These are phyloP conservation scores for Fusarium sp. DNA, from an alignment of 2,329 filamentous ascomycete species.

Conservation along the genomic window DNA sequence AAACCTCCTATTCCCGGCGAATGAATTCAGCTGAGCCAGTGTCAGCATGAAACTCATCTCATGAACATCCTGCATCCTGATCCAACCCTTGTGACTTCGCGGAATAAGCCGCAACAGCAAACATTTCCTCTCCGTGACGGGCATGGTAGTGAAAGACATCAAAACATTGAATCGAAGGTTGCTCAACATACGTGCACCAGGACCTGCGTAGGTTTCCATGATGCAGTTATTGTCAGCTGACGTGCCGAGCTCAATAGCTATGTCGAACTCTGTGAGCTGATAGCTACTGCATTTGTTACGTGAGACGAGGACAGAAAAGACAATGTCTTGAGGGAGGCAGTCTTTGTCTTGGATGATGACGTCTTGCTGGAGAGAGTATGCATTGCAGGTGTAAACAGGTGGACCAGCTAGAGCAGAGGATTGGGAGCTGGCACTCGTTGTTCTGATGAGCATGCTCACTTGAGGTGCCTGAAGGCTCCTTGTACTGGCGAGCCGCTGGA, in stretches of 20 bases:
- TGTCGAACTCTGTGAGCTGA: neutral
- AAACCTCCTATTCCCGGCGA: neutral
- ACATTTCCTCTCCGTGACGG: neutral
- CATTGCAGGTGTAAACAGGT: neutral
- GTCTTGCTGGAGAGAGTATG: neutral
- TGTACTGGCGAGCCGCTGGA: neutral
- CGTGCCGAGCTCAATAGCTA: neutral
- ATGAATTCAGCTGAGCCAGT: neutral
- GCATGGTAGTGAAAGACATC: neutral
- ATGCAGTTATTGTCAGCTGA: neutral
- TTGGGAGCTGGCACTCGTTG: neutral
- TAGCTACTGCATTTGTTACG: neutral
- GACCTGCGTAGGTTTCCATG: neutral
- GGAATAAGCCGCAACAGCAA: neutral
- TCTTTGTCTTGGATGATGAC: neutral
- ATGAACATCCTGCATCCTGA: neutral
- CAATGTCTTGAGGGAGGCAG: neutral
- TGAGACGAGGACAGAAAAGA: neutral
- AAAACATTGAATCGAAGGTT: neutral
- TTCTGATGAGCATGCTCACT: neutral
- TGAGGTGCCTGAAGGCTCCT: neutral
- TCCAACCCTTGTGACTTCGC: neutral
- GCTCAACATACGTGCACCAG: neutral
- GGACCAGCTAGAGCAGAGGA: neutral
- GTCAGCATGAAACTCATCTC: neutral